Evolutionary conservation across 768 basidiomycete genomes (phyloP).

Genomic region (Rhodotorula sphaerocarpa): DNA sequence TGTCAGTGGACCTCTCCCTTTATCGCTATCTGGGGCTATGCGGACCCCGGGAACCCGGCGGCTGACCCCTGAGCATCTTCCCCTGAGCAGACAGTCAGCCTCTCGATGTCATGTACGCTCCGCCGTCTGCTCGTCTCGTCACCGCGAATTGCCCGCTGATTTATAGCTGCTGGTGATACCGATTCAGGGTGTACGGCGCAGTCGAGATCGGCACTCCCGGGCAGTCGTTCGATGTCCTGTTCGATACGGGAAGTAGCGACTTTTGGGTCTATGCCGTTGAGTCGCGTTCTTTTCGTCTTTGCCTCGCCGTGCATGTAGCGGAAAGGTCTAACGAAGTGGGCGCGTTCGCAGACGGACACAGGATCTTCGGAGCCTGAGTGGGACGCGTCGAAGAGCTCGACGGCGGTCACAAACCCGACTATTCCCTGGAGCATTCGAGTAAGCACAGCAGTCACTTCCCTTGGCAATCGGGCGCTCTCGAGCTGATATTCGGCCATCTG

Average conservation of each 20-base stretch:
- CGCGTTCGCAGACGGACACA: not conserved
- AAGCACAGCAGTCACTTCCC: too few relatives aligned
- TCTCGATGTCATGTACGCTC: slow-evolving; percentile 5
- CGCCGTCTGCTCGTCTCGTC: too few relatives aligned
- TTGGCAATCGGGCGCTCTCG: not conserved
- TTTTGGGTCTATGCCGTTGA: slow-evolving; percentile 4
- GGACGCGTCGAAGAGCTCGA: not conserved
- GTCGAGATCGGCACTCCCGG: slow-evolving; percentile 9
- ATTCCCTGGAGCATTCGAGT: not conserved
- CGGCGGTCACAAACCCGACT: not conserved
- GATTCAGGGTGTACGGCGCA: slow-evolving; percentile 1
- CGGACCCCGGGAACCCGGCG: too few relatives aligned
- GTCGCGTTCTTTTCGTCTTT: too few relatives aligned
- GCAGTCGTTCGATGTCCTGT: slow-evolving; percentile 1
- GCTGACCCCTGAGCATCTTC: too few relatives aligned
- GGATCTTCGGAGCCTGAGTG: slow-evolving; percentile 1
- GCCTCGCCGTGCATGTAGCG: not conserved
- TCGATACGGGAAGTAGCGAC: slow-evolving; percentile 12
- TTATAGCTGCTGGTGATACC: too few relatives aligned
- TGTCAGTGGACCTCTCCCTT: not conserved
- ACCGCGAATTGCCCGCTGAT: too few relatives aligned
- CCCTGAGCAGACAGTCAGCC: not conserved
- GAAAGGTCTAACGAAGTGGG: too few relatives aligned
- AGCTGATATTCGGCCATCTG: too few relatives aligned
- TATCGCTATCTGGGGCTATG: too few relatives aligned